Base-by-base conservation (phyloP, 345 rosid species). In the Viola odorata region DNA sequence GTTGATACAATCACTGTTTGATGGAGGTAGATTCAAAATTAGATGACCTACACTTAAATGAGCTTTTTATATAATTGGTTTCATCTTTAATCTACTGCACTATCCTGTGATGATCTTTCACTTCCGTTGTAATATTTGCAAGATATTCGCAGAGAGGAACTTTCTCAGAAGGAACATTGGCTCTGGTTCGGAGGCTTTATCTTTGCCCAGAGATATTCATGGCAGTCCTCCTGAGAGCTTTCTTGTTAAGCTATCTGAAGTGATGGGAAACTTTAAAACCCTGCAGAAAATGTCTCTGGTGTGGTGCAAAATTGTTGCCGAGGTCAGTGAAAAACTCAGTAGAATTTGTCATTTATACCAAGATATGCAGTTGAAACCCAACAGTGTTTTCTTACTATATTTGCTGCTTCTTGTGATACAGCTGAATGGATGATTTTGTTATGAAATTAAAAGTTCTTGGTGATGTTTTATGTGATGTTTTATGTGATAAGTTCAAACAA, bases 171-270 rank as follows among this genome's bases (percentile, higher is more conserved):
- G 99, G 71, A 77, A 82, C 61, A 70, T 79, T 64, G 72, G 63
- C 73, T 74, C 73, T 67, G 79, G 81, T 78, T 70, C 71, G 36
- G 86, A 78, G 52, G 72, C 81, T 56, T 64, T 59, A 56, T 78
- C 79, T 67, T 79, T 94, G 14, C 69, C 88, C 12, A 84, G 75
- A 77, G 97, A 90, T 66, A 83, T 89, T 71, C 96, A 84, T 70
- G 96, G 87, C 61, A 86, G 91, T 73, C 99, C 99, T 59, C 80
- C 85, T 60, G 78, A 69, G 61, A 80, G 91, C 72, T 78, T 94
- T 71, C 58, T 94, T 68, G 90, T 82, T 60, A 87, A 90, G 80
- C 65, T 94, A 67, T 82, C 99, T 71, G 99, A 90, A 81, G 90
- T 94, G 61, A 81, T 90, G 72, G 99, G 99, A 69, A 86, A 85